Evolutionary conservation across 164 flowering plant species (phyloP), one percentile per base, ranked within the genome.

Genomic region (Tinospora cordifolia): DNA sequence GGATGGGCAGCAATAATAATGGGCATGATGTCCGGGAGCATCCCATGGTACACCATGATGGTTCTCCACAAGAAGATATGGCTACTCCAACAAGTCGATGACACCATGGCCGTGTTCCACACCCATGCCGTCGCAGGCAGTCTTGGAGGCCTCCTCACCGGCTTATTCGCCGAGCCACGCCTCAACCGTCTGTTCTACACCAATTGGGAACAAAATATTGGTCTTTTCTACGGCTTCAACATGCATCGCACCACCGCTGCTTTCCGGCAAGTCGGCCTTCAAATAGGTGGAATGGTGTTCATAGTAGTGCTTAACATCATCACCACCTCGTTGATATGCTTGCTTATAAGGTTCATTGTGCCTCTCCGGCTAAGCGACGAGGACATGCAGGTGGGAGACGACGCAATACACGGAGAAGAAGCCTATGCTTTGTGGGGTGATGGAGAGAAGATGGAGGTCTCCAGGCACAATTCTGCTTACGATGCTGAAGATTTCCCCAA

Each of bases 381-480:
- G 2, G 83, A 75, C 17, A 24, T 84, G 70, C 47, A 64, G 19
- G 68, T 66, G 1, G 83, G 83, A 0, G 85, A 83, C 15, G 81
- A 81, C 17, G 83, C 81, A 0, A 62, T 81, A 14, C 85, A 83
- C 41, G 83, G 85, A 5, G 85, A 81, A 54, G 83, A 79, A 41
- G 83, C 81, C 12, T 86, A 86, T 70, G 89, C 87, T n/a, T 44
- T 84, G 70, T 82, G 84, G 84, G 84, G 86, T 13, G 86, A 86
- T 51, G 86, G 86, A n/a, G 87, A 86, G 77, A 84, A 77, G 81
- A 76, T 69, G 27, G 88, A 81, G 72, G 67, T n/a, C 27, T 76
- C 80, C 21, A 76, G 74, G 79, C 72, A 77, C 41, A 79, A 69
- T 22, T 78, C 81, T 0, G 24, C n/a, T 54, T 68, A 51, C 54